These are phyloP conservation scores for Trypanosoma cruzi DNA, from an alignment of 208 protist species.

Conservation along the genomic window DNA sequence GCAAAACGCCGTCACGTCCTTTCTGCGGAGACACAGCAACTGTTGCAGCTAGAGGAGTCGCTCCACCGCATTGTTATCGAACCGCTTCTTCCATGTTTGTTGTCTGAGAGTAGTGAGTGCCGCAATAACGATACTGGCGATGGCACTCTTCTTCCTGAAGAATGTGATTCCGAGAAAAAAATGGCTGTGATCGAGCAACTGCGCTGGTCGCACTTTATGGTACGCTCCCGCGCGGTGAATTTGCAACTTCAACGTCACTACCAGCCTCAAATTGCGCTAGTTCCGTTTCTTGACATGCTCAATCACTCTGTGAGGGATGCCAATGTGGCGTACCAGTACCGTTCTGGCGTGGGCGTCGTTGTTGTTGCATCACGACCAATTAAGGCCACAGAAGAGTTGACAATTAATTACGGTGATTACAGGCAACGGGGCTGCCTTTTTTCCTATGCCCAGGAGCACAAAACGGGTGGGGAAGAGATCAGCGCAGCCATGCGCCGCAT, in stretches of 20 bases:
- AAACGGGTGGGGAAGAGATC: neutral
- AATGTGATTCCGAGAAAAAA: neutral
- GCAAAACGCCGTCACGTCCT: slow-evolving; percentile 31
- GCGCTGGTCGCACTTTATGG: slow-evolving; percentile 87
- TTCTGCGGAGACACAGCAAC: slow-evolving; percentile 29
- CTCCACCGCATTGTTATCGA: slow-evolving; percentile 37
- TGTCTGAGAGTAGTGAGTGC: neutral
- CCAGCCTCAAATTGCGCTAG: slow-evolving; percentile 40
- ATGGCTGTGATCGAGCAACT: slow-evolving; percentile 31
- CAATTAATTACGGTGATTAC: slow-evolving; percentile 68
- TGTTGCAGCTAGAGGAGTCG: slow-evolving; percentile 42
- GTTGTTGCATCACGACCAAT: slow-evolving; percentile 63
- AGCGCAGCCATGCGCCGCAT: slow-evolving; percentile 21
- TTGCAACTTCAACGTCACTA: slow-evolving; percentile 23
- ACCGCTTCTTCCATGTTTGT: slow-evolving; percentile 36
- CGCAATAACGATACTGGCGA: slow-evolving; percentile 13
- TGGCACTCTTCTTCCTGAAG: neutral
- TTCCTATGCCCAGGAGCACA: slow-evolving; percentile 17
- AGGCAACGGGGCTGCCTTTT: slow-evolving; percentile 78
- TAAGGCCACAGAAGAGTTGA: slow-evolving; percentile 61
- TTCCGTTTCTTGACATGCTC: slow-evolving; percentile 86
- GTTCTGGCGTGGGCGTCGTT: slow-evolving; percentile 33
- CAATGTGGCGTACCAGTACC: slow-evolving; percentile 65
- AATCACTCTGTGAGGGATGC: slow-evolving; percentile 57
- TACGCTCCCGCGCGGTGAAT: slow-evolving; percentile 80